phyloP scores from a whole-genome alignment of 2,329 filamentous ascomycete genomes.

The Diplodia intermedia region DNA sequence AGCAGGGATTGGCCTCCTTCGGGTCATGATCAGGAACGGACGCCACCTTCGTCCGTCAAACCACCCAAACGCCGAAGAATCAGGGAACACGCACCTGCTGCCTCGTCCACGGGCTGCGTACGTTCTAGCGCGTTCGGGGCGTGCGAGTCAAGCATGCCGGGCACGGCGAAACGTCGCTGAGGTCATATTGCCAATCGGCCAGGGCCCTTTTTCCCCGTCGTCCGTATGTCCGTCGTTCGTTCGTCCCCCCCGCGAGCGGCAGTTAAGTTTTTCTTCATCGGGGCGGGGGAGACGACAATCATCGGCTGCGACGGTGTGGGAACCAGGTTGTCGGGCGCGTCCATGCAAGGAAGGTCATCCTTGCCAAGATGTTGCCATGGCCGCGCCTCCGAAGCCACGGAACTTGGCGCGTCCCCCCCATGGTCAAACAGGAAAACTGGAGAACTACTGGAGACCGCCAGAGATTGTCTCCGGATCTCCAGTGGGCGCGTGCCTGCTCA shows the following conservation, averaged over 20 bases:
- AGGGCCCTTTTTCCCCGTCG: neutral
- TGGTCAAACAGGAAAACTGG: conserved; percentile 28
- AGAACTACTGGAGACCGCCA: conserved; percentile 8
- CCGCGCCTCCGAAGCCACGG: neutral
- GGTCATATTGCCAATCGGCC: neutral
- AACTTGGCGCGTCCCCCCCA: conserved; percentile 14
- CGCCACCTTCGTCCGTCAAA: neutral
- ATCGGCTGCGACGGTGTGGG: neutral
- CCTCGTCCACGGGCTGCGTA: too few relatives aligned
- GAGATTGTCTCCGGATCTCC: conserved; percentile 18
- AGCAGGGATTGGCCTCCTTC: neutral
- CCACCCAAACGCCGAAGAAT: neutral
- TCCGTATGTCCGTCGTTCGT: too few relatives aligned
- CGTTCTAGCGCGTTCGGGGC: too few relatives aligned
- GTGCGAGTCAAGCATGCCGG: neutral
- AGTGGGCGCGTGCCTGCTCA: conserved; percentile 12
- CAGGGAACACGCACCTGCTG: neutral
- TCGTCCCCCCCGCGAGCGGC: neutral
- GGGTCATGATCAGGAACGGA: neutral
- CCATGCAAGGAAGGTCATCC: neutral
- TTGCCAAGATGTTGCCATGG: neutral
- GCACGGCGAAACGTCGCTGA: neutral
- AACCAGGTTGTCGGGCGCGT: conserved; percentile 23
- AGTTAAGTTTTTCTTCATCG: too few relatives aligned
- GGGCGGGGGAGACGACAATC: neutral